Conservation (phyloP, 257 asterid species). For the Scutellaria galericulata region DNA sequence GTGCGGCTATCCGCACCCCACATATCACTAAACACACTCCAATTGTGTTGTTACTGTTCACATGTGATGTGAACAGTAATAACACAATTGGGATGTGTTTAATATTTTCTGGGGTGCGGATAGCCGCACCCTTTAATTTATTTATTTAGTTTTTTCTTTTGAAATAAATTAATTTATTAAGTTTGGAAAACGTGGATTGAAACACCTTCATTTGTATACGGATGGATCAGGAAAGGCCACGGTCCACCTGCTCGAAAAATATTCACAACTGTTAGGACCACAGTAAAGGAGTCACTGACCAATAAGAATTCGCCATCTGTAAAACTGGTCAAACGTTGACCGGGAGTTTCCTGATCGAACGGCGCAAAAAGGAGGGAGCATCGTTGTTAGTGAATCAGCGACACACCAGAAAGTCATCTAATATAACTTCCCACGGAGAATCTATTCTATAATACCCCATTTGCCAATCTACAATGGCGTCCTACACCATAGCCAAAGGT, state of each 20-base stretch:
- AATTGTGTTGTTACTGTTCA: no score
- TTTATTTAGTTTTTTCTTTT: no score
- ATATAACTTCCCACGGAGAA: neutral
- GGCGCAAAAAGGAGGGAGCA: conserved; percentile 34
- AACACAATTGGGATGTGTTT: no score
- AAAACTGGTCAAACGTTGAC: neutral
- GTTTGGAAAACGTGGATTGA: conserved; percentile 34
- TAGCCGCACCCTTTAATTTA: no score
- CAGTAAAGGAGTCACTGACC: neutral
- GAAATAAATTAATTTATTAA: no score
- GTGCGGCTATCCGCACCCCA: no score
- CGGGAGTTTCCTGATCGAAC: neutral
- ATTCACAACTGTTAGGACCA: conserved; percentile 1
- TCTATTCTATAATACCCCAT: neutral
- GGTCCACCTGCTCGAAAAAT: conserved; percentile 6
- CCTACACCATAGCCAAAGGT: conserved; percentile 38
- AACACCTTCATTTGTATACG: conserved; percentile 16
- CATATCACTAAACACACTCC: no score
- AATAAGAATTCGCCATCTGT: neutral
- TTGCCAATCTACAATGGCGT: conserved; percentile 47
- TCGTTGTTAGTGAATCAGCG: neutral
- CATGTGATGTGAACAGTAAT: no score
- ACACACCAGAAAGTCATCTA: neutral
- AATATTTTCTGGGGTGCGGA: no score
- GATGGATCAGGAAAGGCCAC: conserved; percentile 38